Evolutionary conservation across 768 basidiomycete genomes (phyloP).

Genomic region (Auricularia sp.): DNA sequence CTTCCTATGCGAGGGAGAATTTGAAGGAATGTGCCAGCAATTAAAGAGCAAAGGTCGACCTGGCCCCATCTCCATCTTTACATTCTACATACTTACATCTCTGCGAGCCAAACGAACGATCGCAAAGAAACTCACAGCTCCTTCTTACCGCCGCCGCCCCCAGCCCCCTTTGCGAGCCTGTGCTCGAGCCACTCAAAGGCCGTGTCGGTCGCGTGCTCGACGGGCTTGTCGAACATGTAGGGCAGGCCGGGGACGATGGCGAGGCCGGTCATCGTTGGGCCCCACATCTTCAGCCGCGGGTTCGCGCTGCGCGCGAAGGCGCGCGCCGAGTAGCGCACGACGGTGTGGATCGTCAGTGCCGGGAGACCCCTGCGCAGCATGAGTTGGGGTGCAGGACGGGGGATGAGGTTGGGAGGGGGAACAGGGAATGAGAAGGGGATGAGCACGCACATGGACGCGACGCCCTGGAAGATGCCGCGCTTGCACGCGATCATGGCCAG

Average conservation of each 20-base stretch:
- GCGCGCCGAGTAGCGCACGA: constrained; percentile 63
- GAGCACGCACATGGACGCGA: constrained; percentile 63
- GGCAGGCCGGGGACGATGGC: constrained; percentile 57
- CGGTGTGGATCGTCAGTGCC: constrained; percentile 76
- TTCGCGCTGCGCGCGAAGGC: constrained; percentile 48
- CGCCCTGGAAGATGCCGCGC: constrained; percentile 68
- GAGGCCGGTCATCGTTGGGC: constrained; percentile 63
- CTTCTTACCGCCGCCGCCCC: constrained; percentile 2
- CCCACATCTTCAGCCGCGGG: constrained; percentile 55
- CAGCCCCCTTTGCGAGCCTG: constrained; percentile 35
- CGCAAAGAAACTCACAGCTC: background rate
- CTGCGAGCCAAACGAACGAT: background rate
- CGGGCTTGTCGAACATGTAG: constrained; percentile 70
- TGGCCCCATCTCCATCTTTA: background rate
- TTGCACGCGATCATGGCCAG: constrained; percentile 63
- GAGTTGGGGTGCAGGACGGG: too few species aligned
- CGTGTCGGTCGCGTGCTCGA: constrained; percentile 56
- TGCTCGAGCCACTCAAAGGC: constrained; percentile 63
- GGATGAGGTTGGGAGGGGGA: too few species aligned
- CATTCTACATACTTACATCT: background rate
- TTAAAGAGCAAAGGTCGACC: too few species aligned
- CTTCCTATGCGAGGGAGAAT: too few species aligned
- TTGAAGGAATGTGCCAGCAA: too few species aligned
- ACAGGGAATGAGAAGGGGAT: too few species aligned
- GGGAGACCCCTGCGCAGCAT: constrained; percentile 53